phyloP scores from a whole-genome alignment of 805 yeast species.

The Candida namnaoensis region DNA sequence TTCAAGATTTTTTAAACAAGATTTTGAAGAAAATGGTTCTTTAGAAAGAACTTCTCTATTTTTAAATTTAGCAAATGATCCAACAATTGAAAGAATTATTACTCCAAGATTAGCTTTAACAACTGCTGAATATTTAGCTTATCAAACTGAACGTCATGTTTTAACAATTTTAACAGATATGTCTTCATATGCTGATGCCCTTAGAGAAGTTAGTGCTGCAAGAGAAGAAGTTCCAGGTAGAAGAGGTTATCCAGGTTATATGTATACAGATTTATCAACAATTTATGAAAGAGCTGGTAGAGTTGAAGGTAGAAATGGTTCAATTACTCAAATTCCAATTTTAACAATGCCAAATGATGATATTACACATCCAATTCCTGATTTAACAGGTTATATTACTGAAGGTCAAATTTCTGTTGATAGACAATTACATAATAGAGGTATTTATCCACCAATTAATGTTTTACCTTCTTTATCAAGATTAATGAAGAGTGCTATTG shows the following conservation, averaged over 20 bases:
- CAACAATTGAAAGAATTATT: constrained; percentile 98
- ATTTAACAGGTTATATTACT: constrained; percentile 98
- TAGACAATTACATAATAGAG: constrained; percentile 93
- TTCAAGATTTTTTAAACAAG: constrained; percentile 97
- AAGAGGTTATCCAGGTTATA: constrained; percentile 99
- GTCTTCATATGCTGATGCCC: constrained; percentile 99
- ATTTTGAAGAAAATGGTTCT: constrained; percentile 98
- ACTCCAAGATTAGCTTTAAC: constrained; percentile 98
- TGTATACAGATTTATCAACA: constrained; percentile 99
- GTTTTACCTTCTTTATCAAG: constrained; percentile 96
- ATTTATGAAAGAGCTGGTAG: constrained; percentile 99
- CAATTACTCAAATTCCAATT: constrained; percentile 97
- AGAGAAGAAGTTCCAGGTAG: constrained; percentile 99
- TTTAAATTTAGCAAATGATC: constrained; percentile 97
- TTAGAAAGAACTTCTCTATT: constrained; percentile 95
- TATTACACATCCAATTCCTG: constrained; percentile 99
- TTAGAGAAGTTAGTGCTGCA: constrained; percentile 99
- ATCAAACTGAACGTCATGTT: constrained; percentile 98
- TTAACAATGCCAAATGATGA: constrained; percentile 99
- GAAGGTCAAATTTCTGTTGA: constrained; percentile 98
- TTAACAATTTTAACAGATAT: constrained; percentile 96
- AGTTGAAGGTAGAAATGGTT: constrained; percentile 99
- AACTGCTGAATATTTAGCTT: constrained; percentile 97
- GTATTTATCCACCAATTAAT: constrained; percentile 98
- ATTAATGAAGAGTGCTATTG: constrained; percentile 98